Percentiles rank a stretch among this genome's conserved stretches.
phyloP scores from a whole-genome alignment of 495 filamentous ascomycete genomes.

The Daldinia concentrica region DNA sequence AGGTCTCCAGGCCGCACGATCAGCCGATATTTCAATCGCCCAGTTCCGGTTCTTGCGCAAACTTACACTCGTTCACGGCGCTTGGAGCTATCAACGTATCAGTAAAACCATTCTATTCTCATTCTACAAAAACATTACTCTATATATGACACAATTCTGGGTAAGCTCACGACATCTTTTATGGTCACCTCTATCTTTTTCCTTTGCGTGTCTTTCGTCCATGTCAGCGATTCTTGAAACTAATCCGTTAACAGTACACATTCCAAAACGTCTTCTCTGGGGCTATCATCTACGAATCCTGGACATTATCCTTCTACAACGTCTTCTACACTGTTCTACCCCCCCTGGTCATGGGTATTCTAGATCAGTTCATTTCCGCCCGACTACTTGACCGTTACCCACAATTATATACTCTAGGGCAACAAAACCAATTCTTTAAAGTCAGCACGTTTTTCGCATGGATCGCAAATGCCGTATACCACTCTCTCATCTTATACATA shows the following conservation, averaged over 20 bases:
- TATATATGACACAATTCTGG: constrained; percentile 99
- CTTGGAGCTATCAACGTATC: constrained; percentile 97
- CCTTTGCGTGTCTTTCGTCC: not conserved
- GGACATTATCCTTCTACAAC: constrained; percentile 99
- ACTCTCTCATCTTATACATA: constrained; percentile 91
- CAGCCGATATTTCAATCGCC: constrained; percentile 93
- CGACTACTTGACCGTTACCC: constrained; percentile 97
- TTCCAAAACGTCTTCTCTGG: constrained; percentile 99
- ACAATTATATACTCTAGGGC: constrained; percentile 92
- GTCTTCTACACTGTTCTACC: constrained; percentile 97
- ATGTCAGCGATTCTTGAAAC: constrained; percentile 13
- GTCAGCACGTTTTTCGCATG: constrained; percentile 90
- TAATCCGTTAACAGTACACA: constrained; percentile 72
- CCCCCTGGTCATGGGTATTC: constrained; percentile 94
- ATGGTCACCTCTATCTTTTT: not conserved
- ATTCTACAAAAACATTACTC: constrained; percentile 98
- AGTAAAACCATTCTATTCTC: constrained; percentile 97
- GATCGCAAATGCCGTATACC: constrained; percentile 94
- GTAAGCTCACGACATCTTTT: constrained; percentile 57
- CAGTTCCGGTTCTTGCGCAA: constrained; percentile 98
- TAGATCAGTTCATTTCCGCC: constrained; percentile 97
- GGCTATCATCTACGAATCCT: constrained; percentile 98
- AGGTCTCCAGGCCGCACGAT: constrained; percentile 97
- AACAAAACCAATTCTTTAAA: constrained; percentile 92
- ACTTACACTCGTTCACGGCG: constrained; percentile 92